These are phyloP conservation scores for Neurospora discreta DNA, from an alignment of 495 filamentous ascomycete genomes.

Conservation along the genomic window DNA sequence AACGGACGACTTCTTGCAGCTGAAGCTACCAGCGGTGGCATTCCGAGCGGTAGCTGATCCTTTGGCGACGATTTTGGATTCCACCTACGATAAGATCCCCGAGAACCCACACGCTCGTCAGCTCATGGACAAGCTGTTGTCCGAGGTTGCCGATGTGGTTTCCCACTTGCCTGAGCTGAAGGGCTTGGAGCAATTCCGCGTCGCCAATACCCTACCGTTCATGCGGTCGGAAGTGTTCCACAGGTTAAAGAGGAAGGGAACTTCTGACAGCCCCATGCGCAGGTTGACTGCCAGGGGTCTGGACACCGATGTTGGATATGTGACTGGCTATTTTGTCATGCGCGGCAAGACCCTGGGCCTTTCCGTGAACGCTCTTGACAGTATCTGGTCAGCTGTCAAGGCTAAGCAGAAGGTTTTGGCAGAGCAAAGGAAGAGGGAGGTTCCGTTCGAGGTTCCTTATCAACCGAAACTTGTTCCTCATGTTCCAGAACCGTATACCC, in stretches of 20 bases:
- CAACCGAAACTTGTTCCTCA: neutral
- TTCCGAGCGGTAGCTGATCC: constrained; percentile 68
- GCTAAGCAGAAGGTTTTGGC: constrained; percentile 15
- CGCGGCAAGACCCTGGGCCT: constrained; percentile 57
- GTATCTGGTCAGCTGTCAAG: constrained; percentile 23
- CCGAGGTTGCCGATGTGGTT: constrained; percentile 32
- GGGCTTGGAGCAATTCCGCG: constrained; percentile 44
- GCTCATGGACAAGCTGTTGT: constrained; percentile 56
- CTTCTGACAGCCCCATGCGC: constrained; percentile 53
- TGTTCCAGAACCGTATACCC: neutral
- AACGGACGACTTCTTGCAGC: constrained; percentile 16
- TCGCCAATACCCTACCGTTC: constrained; percentile 32
- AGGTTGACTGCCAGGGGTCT: constrained; percentile 42
- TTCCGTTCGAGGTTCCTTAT: constrained; percentile 15
- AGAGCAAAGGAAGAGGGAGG: constrained; percentile 7
- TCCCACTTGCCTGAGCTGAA: constrained; percentile 47
- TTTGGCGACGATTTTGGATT: constrained; percentile 61
- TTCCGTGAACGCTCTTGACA: constrained; percentile 48
- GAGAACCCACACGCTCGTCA: constrained; percentile 48
- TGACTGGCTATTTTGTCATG: constrained; percentile 73
- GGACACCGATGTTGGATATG: constrained; percentile 62
- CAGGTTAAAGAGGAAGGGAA: constrained; percentile 32
- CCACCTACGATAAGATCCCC: constrained; percentile 57
- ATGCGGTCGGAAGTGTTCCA: constrained; percentile 21
- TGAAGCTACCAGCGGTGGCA: constrained; percentile 63